A percentile compares a stretch with the other conserved stretches of the same genome.
Conservation (phyloP, 2,329 filamentous ascomycete genomes). For the Ceratocystis ficicola region DNA sequence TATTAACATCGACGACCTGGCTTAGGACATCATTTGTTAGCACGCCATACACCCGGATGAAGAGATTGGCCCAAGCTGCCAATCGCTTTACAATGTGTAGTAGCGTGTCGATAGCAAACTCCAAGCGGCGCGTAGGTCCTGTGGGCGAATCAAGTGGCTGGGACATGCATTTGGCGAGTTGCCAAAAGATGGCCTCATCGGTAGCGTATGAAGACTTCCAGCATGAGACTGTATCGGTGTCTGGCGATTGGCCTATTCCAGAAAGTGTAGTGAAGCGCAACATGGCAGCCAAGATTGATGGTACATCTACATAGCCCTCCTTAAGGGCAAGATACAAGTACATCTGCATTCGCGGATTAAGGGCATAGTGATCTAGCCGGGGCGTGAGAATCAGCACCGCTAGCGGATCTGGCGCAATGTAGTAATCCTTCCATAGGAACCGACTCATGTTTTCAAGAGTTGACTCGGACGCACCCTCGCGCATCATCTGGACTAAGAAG, state of each 20-base stretch:
- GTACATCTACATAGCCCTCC: slow-evolving; percentile 40
- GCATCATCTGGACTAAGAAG: slow-evolving; percentile 12
- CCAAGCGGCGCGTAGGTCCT: background rate
- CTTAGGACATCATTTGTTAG: slow-evolving; percentile 40
- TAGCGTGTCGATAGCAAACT: slow-evolving; percentile 35
- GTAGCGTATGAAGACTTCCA: slow-evolving; percentile 49
- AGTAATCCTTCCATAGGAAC: slow-evolving; percentile 31
- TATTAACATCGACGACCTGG: slow-evolving; percentile 34
- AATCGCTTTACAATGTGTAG: slow-evolving; percentile 40
- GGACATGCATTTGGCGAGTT: slow-evolving; percentile 61
- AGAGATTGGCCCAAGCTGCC: slow-evolving; percentile 48
- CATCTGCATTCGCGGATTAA: slow-evolving; percentile 48
- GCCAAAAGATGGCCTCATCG: slow-evolving; percentile 88
- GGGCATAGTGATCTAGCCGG: slow-evolving; percentile 36
- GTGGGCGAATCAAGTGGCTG: slow-evolving; percentile 7
- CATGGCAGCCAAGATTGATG: slow-evolving; percentile 43
- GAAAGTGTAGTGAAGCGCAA: slow-evolving; percentile 41
- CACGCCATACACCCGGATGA: slow-evolving; percentile 39
- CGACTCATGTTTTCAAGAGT: slow-evolving; percentile 4
- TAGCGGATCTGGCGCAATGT: slow-evolving; percentile 39
- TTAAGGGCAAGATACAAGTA: slow-evolving; percentile 47
- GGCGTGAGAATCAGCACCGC: slow-evolving; percentile 50
- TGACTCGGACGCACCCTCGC: slow-evolving; percentile 3
- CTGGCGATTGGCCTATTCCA: slow-evolving; percentile 22
- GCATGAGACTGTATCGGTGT: slow-evolving; percentile 24